Base-by-base conservation (phyloP, 202 grass and related monocot genomes). In the Digitaria exilis region DNA sequence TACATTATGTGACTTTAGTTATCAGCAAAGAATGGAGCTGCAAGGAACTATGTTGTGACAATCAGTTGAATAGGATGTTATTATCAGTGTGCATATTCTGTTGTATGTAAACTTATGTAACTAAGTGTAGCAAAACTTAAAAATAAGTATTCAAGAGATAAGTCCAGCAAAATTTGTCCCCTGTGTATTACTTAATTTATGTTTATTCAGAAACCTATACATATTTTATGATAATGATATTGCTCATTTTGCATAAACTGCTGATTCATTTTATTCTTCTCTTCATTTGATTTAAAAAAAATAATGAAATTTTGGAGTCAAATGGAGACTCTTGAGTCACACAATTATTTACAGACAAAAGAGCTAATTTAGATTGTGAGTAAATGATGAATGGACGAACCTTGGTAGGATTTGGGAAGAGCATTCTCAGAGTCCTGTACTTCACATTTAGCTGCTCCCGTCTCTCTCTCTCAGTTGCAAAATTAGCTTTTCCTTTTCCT, bases 391-490 rank as follows among this genome's bases (percentile, higher is more conserved):
- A 79, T 58, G 69, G n/a, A 69, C 65, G 71, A 79, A 94, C 94
- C 94, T 94, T 97, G 57, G 94, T 94, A 60, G 94, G 90, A 71
- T 97, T 94, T 50, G 92, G 92, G 43, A 94, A 91, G 3, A 97
- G 89, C 56, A 69, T 80, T 75, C 82, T 92, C 37, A 97, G 75
- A 46, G 85, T 89, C 59, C 68, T 81, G 75, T 87, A 97, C 72
- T 97, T 97, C 85, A 94, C 94, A 88, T 97, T 97, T 80, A 92
- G 82, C 85, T 97, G 94, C 46, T 94, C 94, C 67, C 94, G 82
- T 76, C 94, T 92, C 82, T 97, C 91, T 55, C 90, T 90, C 88
- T 97, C 94, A 8, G 94, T 94, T 57, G 94, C 94, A 41, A 92
- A 97, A 62, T 87, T 97, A 26, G 85, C 69, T 84, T 94, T 97